Evolutionary conservation across 75 land plant species (phyloP).

Genomic region (Isoetes taiwanensis): DNA sequence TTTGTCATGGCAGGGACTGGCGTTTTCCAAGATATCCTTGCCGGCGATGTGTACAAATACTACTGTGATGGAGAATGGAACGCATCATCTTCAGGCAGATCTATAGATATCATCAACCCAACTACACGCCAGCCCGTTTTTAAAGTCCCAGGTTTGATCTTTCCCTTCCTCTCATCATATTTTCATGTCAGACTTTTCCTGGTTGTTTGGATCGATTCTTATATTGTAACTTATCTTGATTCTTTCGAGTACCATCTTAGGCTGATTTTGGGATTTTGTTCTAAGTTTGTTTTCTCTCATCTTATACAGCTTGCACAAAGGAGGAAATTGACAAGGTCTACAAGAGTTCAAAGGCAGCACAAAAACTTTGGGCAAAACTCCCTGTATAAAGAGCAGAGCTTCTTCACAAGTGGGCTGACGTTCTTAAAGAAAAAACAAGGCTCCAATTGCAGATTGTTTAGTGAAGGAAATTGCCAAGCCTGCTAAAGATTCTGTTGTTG

Average conservation of each 20-base stretch:
- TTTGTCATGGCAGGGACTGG: too few relatives aligned
- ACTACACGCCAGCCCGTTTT: background rate
- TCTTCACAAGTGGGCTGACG: background rate
- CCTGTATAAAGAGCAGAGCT: background rate
- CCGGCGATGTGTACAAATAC: slow-evolving; percentile 4
- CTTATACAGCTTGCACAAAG: background rate
- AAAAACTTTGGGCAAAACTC: background rate
- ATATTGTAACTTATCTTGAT: background rate
- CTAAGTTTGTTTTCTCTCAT: background rate
- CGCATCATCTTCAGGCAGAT: background rate
- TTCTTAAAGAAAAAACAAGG: slow-evolving; percentile 3
- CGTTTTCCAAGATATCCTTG: background rate
- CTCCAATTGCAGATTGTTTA: background rate
- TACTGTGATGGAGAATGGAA: background rate
- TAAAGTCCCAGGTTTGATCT: background rate
- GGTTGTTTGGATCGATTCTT: background rate
- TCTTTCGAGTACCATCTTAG: background rate
- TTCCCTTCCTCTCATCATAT: background rate
- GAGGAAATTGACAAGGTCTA: background rate
- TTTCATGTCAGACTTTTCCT: background rate
- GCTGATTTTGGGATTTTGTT: background rate
- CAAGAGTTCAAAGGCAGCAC: slow-evolving; percentile 6
- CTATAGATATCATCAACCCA: background rate
- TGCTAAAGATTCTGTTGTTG: background rate
- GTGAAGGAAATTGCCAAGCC: slow-evolving; percentile 4